Evolutionary conservation across 106 monocot genomes (phyloP).

Genomic region (Dendrobium chrysotoxum): DNA sequence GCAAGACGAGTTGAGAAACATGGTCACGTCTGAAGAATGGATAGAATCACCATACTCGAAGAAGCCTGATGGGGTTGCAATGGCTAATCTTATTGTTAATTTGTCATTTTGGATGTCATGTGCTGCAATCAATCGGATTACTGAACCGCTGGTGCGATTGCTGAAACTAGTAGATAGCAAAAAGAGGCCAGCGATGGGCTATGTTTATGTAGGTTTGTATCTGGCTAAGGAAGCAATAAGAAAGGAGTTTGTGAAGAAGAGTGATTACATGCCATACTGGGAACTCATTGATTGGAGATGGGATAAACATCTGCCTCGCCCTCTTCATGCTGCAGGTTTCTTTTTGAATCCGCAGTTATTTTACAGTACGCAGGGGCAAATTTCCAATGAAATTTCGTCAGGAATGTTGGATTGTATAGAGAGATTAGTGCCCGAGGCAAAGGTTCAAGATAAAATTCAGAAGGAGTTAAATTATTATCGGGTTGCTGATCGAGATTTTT

Average conservation of each 20-base stretch:
- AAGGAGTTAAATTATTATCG: conserved; percentile 74
- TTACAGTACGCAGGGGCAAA: conserved; percentile 54
- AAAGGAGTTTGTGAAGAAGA: conserved; percentile 9
- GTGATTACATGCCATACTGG: conserved; percentile 71
- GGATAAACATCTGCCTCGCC: conserved; percentile 39
- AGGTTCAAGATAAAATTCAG: conserved; percentile 88
- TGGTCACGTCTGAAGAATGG: conserved; percentile 82
- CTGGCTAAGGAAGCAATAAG: conserved; percentile 7
- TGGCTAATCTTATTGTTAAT: conserved; percentile 34
- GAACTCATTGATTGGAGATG: conserved; percentile 86
- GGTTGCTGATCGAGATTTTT: conserved; percentile 71
- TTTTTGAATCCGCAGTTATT: conserved; percentile 88
- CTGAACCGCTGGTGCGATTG: conserved; percentile 56
- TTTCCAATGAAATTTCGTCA: conserved; percentile 77
- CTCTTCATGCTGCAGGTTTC: conserved; percentile 84
- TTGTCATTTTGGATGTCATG: conserved; percentile 69
- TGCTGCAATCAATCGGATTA: conserved; percentile 40
- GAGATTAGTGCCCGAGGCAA: conserved; percentile 72
- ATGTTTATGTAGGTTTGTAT: conserved; percentile 11
- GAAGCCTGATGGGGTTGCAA: conserved; percentile 36
- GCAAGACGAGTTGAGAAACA: conserved; percentile 54
- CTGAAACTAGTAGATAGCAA: conserved; percentile 56
- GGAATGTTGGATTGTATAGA: conserved; percentile 93
- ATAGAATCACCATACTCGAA: conserved; percentile 47
- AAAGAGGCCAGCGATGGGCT: conserved; percentile 40